Base-by-base conservation (phyloP, 2,329 filamentous ascomycete genomes). In the Sodiomyces alkalinus region DNA sequence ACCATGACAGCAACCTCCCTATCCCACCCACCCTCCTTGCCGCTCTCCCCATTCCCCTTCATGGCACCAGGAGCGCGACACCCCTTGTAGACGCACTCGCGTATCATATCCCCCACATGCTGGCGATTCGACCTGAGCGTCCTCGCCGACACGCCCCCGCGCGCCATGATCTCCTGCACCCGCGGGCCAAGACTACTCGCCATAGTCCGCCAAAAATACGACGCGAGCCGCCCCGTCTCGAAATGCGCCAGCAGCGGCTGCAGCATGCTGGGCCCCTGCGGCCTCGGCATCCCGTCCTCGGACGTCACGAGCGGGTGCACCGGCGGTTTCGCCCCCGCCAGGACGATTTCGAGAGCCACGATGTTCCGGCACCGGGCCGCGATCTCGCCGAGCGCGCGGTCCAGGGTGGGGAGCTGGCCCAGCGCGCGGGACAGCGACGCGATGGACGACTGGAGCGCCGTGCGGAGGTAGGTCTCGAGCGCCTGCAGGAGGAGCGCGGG, bases 1-100 rank as follows among this genome's bases (percentile, higher is more conserved):
- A 92, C 80, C 87, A 96, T 94, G 26, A 96, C 86, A 2, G 86
- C 85, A 26, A 86, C 78, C 55, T 96, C 90, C 21, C 87, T 68
- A 44, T 94, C 87, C 82, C 83, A 94, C 31, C 56, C 56, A 9
- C 55, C 55, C n/a, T 55, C 45, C 22, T 62, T 52, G 19, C 50
- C 49, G 39, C 48, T 58, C 34, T 39, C 42, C 34, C 34, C 37
- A 32, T 58, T 63, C 18, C 47, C 52, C 41, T 58, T 68, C 25
- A 71, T 45, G 0, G 61, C 67, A 10, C 62, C 64, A 2, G 82
- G 80, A 28, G 78, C 47, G 47, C 75, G 70, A 19, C 74, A 79
- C 0, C 87, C 87, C 28, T 69, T 69, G 34, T 86, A 55, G 2
- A 98, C 90, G 39, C 85, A 90, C 30, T 87, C 81, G 17, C 75